These are phyloP conservation scores for Eutrema salsugineum DNA, from an alignment of 441 rosid species.

Conservation along the genomic window DNA sequence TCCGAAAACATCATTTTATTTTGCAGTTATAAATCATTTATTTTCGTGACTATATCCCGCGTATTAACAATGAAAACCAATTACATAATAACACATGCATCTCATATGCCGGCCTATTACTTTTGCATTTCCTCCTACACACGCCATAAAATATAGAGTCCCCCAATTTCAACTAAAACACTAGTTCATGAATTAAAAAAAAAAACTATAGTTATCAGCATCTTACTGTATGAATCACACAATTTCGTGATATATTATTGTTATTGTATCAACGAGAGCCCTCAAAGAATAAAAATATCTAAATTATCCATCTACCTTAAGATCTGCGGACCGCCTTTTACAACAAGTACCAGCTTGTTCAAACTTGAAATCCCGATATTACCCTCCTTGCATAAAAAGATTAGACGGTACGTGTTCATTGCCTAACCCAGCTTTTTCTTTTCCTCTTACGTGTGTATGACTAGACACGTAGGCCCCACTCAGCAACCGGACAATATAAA, in stretches of 20 bases:
- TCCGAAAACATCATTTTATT: not conserved
- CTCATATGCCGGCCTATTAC: not conserved
- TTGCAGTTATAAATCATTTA: not conserved
- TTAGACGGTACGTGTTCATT: constrained; percentile 17
- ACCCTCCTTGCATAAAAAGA: not conserved
- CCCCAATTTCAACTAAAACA: not conserved
- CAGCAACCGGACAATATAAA: constrained; percentile 17
- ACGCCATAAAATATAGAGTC: not conserved
- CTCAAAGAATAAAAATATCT: not conserved
- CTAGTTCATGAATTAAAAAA: not conserved
- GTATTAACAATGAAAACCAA: not conserved
- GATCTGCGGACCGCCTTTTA: constrained; percentile 9
- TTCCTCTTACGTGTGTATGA: constrained; percentile 29
- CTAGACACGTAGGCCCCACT: constrained; percentile 30
- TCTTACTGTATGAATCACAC: not conserved
- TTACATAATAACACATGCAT: not conserved
- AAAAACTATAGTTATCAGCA: not conserved
- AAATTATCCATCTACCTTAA: constrained; percentile 20
- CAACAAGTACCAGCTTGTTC: constrained; percentile 5
- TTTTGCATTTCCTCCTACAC: not conserved
- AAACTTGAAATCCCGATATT: not conserved
- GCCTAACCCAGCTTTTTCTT: constrained; percentile 13
- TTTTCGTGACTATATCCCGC: not conserved
- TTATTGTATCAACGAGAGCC: not conserved
- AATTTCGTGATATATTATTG: not conserved